Base-by-base conservation (phyloP, 225 moss, liverwort and hornwort species). In the Neckera pumila region DNA sequence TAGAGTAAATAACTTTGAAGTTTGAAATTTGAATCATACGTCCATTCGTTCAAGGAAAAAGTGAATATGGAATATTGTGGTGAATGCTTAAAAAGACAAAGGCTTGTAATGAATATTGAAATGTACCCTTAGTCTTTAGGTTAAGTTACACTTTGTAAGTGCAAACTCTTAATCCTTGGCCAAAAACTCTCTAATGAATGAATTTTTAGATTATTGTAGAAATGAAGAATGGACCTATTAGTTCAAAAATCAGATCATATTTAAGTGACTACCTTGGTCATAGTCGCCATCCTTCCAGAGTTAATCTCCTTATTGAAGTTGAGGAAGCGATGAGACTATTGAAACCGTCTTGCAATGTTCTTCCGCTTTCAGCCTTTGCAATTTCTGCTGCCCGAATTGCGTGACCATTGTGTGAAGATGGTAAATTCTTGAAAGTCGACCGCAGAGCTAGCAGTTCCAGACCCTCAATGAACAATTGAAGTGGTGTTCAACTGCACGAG, bases 271-370 rank as follows among this genome's bases (percentile, higher is more conserved):
- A 47, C 47, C 31, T 47, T 74, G 74, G 2, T 31, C 47, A 30
- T 30, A 30, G 73, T 6, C 0, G 1, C 9, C 10, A 0, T 31
- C 30, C 47, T 74, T 3, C 27, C 0, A n/a, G n/a, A n/a, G n/a
- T n/a, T n/a, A n/a, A n/a, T n/a, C n/a, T n/a, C n/a, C n/a, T n/a
- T n/a, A n/a, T n/a, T n/a, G n/a, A n/a, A n/a, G n/a, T n/a, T n/a
- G n/a, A n/a, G n/a, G n/a, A n/a, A n/a, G n/a, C n/a, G n/a, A n/a
- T n/a, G n/a, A n/a, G n/a, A n/a, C n/a, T n/a, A n/a, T n/a, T n/a
- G n/a, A n/a, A n/a, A n/a, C n/a, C n/a, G 40, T 7, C 25, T 26
- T 43, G 65, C 47, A 80, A 40, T 49, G 49, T 40, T 83, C 56
- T 33, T 28, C 84, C 38, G 57, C 45, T 81, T 87, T 53, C 28